phyloP scores from a whole-genome alignment of 352 stramenopile genomes.

The Poterioochromonas sp. region DNA sequence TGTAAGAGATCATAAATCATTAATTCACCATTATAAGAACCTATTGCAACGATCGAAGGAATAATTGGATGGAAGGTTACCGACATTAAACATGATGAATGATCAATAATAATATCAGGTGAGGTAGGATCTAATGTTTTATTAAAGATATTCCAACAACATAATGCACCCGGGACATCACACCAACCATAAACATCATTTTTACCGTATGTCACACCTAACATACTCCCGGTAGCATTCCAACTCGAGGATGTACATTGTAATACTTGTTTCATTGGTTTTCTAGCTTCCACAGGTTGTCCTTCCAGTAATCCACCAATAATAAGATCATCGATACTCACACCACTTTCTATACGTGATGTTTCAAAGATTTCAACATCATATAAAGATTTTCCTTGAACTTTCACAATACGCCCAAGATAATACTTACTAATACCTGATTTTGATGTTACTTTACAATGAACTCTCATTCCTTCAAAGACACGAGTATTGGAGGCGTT shows the following conservation, averaged over 20 bases:
- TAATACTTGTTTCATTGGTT: constrained; percentile 35
- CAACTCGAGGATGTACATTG: constrained; percentile 70
- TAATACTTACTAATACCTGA: not conserved
- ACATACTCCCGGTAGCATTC: constrained; percentile 66
- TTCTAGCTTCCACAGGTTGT: constrained; percentile 6
- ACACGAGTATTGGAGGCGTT: not conserved
- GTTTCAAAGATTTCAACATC: constrained; percentile 2
- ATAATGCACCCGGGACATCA: constrained; percentile 68
- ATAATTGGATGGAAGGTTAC: constrained; percentile 68
- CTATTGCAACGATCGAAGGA: constrained; percentile 63
- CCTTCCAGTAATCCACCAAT: not conserved
- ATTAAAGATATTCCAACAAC: constrained; percentile 70
- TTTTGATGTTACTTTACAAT: not conserved
- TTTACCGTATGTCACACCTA: constrained; percentile 67
- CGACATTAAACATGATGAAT: constrained; percentile 63
- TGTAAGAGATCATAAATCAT: constrained; percentile 65
- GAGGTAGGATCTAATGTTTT: constrained; percentile 36
- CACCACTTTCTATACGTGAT: not conserved
- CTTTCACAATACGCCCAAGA: not conserved
- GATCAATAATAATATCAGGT: constrained; percentile 41
- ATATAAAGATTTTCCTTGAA: not conserved
- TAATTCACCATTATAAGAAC: constrained; percentile 72
- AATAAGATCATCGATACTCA: not conserved
- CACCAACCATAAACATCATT: constrained; percentile 73
- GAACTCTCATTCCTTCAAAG: constrained; percentile 14